Percentiles rank a stretch among this genome's conserved stretches.
Conservation (phyloP, 305 asterid genomes). For the Nicotiana rustica region DNA sequence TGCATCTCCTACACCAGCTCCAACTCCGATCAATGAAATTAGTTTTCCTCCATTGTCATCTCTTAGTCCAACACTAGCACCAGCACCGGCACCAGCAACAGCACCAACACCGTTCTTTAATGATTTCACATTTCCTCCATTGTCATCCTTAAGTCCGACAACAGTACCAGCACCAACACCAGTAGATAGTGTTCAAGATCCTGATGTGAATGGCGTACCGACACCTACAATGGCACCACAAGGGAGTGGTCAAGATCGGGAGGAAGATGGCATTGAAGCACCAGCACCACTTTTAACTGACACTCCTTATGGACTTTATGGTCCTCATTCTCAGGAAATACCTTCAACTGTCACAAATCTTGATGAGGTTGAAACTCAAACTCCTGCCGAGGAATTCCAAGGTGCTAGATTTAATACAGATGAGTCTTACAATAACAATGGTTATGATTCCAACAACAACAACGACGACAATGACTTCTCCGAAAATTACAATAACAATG, state of each 20-base stretch:
- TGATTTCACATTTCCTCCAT: conserved; percentile 26
- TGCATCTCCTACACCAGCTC: conserved; percentile 42
- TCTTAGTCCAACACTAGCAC: conserved; percentile 31
- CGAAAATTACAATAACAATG: background rate
- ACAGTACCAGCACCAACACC: conserved; percentile 25
- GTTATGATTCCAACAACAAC: background rate
- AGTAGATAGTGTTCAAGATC: background rate
- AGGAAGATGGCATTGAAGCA: conserved; percentile 24
- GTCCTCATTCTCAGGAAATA: conserved; percentile 34
- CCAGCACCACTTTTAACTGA: conserved; percentile 18
- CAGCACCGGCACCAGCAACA: conserved; percentile 37
- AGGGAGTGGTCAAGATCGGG: background rate
- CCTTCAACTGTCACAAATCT: conserved; percentile 25
- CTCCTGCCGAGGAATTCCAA: conserved; percentile 22
- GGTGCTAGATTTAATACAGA: background rate
- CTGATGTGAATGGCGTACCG: background rate
- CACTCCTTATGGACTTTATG: conserved; percentile 49
- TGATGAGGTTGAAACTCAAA: conserved; percentile 42
- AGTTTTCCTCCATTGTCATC: conserved; percentile 31
- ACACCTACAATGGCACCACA: conserved; percentile 29
- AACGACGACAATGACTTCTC: conserved; percentile 25
- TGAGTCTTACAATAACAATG: conserved; percentile 29
- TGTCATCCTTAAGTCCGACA: conserved; percentile 27
- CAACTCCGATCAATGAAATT: conserved; percentile 34
- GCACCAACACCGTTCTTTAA: conserved; percentile 40